phyloP scores from a whole-genome alignment of 108 stramenopile genomes.

The Nannochloropsis salina region DNA sequence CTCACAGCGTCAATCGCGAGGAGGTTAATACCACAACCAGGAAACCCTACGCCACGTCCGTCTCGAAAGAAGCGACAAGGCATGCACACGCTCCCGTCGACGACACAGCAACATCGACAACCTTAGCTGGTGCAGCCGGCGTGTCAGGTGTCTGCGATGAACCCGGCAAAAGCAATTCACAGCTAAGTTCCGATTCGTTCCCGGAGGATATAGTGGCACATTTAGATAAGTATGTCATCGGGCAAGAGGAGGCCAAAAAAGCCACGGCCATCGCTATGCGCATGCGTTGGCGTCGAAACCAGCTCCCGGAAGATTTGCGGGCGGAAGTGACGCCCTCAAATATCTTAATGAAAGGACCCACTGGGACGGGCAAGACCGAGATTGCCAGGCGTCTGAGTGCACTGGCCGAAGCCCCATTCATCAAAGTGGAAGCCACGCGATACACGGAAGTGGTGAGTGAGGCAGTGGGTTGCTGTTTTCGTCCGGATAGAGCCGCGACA shows the following conservation, averaged over 20 bases:
- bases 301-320: not conserved
- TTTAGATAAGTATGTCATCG: conserved; percentile 60
- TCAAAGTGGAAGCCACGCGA: conserved; percentile 1
- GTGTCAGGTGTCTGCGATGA: too few species aligned
- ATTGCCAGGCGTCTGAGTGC: not conserved
- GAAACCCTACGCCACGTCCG: too few species aligned
- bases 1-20: too few species aligned
- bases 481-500: too few species aligned
- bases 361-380: conserved; percentile 18
- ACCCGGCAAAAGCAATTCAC: too few species aligned
- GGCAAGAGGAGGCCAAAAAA: not conserved
- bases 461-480: not conserved
- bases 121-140: too few species aligned
- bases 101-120: too few species aligned
- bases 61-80: too few species aligned
- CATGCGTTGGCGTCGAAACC: conserved; percentile 18
- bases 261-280: conserved; percentile 24
- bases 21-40: too few species aligned
- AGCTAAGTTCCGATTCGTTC: not conserved
- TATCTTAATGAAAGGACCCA: conserved; percentile 20
- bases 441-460: conserved; percentile 24
- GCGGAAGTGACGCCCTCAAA: conserved; percentile 21
- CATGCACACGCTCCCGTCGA: too few species aligned
- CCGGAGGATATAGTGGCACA: conserved; percentile 63
- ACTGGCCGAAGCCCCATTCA: conserved; percentile 15